A percentile compares a stretch with the other conserved stretches of the same genome.
phyloP scores from a whole-genome alignment of 345 rosid species.

The Clarkia xantiana region DNA sequence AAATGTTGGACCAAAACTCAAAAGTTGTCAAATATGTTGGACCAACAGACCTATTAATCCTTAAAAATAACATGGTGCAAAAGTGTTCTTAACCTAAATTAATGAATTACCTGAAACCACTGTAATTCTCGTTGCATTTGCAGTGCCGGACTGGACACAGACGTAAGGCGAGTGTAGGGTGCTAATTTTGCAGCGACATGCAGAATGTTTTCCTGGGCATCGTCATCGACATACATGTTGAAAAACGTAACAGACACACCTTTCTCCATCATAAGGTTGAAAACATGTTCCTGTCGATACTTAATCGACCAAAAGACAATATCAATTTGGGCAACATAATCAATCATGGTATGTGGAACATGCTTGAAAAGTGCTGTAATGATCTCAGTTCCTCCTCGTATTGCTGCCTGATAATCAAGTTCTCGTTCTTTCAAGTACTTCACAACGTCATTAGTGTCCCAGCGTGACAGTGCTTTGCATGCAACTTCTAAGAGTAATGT shows the following conservation, averaged over 20 bases:
- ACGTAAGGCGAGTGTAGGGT: not conserved
- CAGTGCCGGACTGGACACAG: constrained; percentile 7
- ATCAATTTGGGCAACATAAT: not conserved
- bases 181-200: not conserved
- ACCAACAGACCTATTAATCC: no score
- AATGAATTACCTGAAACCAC: no score
- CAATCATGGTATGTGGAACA: not conserved
- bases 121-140: no score
- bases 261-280: not conserved
- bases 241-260: not conserved
- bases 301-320: not conserved
- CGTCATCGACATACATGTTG: no score
- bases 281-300: not conserved
- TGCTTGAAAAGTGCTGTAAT: not conserved
- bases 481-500: not conserved
- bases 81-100: no score
- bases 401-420: not conserved
- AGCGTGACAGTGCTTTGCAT: not conserved
- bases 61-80: no score
- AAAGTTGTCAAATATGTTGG: no score
- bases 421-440: no score
- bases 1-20: no score
- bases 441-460: not conserved
- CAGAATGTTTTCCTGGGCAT: not conserved
- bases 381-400: not conserved